Conservation (phyloP, 352 stramenopile genomes). For the Achlya hypogyna region DNA sequence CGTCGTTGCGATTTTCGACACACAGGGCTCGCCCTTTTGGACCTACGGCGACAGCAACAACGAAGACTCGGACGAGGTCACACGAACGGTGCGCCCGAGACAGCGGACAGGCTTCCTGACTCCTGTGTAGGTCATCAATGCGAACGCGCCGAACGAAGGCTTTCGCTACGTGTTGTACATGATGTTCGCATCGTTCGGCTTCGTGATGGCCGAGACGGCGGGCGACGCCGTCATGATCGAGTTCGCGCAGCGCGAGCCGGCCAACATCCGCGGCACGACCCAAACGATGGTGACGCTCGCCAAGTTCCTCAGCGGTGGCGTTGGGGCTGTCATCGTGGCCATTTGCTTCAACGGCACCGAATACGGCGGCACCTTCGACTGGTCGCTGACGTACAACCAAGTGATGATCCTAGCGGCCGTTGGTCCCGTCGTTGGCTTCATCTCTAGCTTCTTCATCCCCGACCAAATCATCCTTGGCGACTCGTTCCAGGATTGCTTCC, state of each 20-base stretch:
- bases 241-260: conserved; percentile 39
- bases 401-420: conserved; percentile 34
- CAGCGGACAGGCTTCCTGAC: neutral
- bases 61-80: neutral
- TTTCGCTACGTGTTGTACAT: conserved; percentile 41
- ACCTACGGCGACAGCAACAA: neutral
- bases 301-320: conserved; percentile 18
- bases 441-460: conserved; percentile 12
- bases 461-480: neutral
- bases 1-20: conserved; percentile 20
- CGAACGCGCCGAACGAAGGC: conserved; percentile 28
- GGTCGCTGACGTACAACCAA: conserved; percentile 33
- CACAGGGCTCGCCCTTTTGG: conserved; percentile 3
- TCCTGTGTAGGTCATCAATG: conserved; percentile 25
- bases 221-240: conserved; percentile 48
- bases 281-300: conserved; percentile 32
- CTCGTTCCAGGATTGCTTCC: conserved; percentile 1
- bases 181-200: conserved; percentile 42
- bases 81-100: neutral
- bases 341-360: conserved; percentile 45
- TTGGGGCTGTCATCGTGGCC: conserved; percentile 23
- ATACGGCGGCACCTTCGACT: conserved; percentile 45
- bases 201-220: conserved; percentile 37
- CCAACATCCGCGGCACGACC: conserved; percentile 32
- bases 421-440: conserved; percentile 10